Base-by-base conservation (phyloP, 2,329 filamentous ascomycete species). In the Venturia effusa region DNA sequence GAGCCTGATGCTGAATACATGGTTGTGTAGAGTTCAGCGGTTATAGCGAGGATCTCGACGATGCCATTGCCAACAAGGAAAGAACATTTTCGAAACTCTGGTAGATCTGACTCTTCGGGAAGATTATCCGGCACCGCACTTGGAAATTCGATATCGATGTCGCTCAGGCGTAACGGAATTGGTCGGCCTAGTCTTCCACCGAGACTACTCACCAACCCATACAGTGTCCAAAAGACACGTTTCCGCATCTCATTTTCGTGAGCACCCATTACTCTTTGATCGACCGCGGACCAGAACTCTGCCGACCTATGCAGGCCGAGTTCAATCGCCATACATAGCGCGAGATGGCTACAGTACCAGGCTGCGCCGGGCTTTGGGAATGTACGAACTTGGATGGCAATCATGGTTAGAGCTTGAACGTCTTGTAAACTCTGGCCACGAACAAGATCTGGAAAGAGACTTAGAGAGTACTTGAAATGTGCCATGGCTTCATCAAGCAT, bases 301-400 rank as follows among this genome's bases (percentile, higher is more conserved):
- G 82, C 80, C n/a, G 86, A 86, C 48, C 89, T 82, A 72, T 95
- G 89, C 43, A 94, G 78, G 22, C 89, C 87, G 45, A 91, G 76
- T 69, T 94, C 90, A 41, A 93, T 81, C 11, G 89, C 89, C 37
- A 88, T 78, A 5, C 84, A 80, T 54, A 92, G 78, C 0, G 88
- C 83, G 59, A 84, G 80, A 62, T 83, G 84, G 39, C 83, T 83
- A 66, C 92, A 80, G 68, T 88, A 82, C 75, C 86, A 88, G 63
- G 87, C 88, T 51, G 87, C 85, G 15, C 88, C 89, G 0, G 90
- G 89, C 69, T 92, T 91, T 37, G 89, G 88, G 65, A 94, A 92
- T 61, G 85, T 86, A 65, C 90, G 85, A 4, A 90, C 83, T 71
- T 93, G 88, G 3, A 84, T 76, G 65, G 85, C 86, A 22, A 95